phyloP scores from a whole-genome alignment of 2,329 filamentous ascomycete genomes.

The Neobulgaria alba region DNA sequence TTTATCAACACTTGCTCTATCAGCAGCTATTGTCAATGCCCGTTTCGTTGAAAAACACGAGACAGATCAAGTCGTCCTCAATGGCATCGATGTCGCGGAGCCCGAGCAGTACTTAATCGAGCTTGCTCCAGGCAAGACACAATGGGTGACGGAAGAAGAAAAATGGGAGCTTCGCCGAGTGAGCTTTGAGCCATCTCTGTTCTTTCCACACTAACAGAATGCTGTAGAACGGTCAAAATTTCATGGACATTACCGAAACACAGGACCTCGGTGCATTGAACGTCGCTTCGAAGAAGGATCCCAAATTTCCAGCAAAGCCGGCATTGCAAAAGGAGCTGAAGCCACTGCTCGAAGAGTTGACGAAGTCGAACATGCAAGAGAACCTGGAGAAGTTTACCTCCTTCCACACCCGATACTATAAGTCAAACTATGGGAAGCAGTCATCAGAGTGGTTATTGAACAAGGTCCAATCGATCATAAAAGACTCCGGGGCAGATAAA shows the following conservation, averaged over 20 bases:
- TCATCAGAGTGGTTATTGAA: slow-evolving; percentile 81
- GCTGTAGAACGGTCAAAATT: slow-evolving; percentile 70
- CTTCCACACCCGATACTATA: slow-evolving; percentile 79
- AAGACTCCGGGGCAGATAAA: slow-evolving; percentile 59
- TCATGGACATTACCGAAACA: slow-evolving; percentile 89
- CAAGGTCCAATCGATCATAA: slow-evolving; percentile 64
- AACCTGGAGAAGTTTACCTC: slow-evolving; percentile 71
- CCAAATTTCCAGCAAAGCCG: slow-evolving; percentile 57
- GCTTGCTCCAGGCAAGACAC: slow-evolving; percentile 70
- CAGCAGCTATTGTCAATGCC: slow-evolving; percentile 43
- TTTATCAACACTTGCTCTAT: slow-evolving; percentile 42
- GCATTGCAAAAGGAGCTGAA: slow-evolving; percentile 55
- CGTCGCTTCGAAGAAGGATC: slow-evolving; percentile 36
- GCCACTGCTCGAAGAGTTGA: slow-evolving; percentile 43
- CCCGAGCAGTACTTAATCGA: slow-evolving; percentile 67
- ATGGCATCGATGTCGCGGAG: slow-evolving; percentile 27
- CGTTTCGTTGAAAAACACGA: slow-evolving; percentile 49
- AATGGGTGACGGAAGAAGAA: slow-evolving; percentile 87
- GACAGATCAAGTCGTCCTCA: slow-evolving; percentile 41
- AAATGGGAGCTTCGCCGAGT: slow-evolving; percentile 88
- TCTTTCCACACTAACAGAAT: slow-evolving; percentile 8
- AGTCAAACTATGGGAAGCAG: slow-evolving; percentile 67
- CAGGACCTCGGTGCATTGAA: slow-evolving; percentile 49
- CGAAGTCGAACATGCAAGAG: slow-evolving; percentile 65
- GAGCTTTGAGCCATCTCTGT: slow-evolving; percentile 28